Evolutionary conservation across 1,284 basidiomycete species (phyloP).

Genomic region (Erythrobasidium hasegawianum): DNA sequence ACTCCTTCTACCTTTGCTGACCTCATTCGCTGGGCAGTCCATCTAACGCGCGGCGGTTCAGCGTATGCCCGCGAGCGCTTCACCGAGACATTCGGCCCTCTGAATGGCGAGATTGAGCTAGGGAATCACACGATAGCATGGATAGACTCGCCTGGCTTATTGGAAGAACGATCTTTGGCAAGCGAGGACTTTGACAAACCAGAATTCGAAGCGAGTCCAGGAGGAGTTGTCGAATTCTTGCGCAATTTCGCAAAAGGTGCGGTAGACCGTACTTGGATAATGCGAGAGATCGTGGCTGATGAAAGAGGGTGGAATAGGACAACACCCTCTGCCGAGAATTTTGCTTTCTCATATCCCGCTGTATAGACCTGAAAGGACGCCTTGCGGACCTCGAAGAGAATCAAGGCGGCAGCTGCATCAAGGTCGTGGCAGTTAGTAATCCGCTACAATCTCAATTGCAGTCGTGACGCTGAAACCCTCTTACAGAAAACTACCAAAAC

Average conservation of each 20-base stretch:
- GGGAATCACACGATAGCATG: conserved; percentile 54
- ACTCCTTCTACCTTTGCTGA: conserved; percentile 41
- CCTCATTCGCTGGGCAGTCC: conserved; percentile 44
- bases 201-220: conserved; percentile 18
- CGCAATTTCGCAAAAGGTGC: conserved; percentile 55
- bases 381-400: conserved; percentile 72
- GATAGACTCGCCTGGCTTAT: conserved; percentile 45
- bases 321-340: conserved; percentile 54
- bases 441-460: not conserved
- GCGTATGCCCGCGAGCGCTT: conserved; percentile 62
- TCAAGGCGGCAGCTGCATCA: conserved; percentile 61
- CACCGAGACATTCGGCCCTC: conserved; percentile 60
- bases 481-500: conserved; percentile 67
- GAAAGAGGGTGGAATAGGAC: not conserved
- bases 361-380: conserved; percentile 62
- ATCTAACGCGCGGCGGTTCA: conserved; percentile 52
- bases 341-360: conserved; percentile 80
- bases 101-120: conserved; percentile 66
- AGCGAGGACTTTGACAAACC: conserved; percentile 34
- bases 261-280: no score
- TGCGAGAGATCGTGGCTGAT: not conserved
- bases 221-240: conserved; percentile 30
- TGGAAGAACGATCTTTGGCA: conserved; percentile 40
- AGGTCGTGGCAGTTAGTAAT: conserved; percentile 58
- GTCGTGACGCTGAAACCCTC: not conserved